Evolutionary conservation across 805 yeast genomes (phyloP).

Genomic region (Candida schatavii): DNA sequence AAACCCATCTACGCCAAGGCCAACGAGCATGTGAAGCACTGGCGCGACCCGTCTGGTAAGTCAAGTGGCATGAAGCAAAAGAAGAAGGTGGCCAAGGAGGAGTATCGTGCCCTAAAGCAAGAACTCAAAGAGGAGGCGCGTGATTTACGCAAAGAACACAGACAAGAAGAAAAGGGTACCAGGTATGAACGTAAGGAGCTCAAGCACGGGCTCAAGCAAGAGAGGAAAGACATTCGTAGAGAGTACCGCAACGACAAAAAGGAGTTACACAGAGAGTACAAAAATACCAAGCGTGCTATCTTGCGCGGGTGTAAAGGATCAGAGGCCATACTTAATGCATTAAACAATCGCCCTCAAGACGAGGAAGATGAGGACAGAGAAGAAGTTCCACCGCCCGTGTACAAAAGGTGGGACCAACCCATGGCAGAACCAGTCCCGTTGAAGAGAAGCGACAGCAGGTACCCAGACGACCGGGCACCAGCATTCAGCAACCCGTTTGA

Average conservation of each 20-base stretch:
- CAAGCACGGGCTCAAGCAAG: conserved; percentile 7
- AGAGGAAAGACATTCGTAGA: conserved; percentile 5
- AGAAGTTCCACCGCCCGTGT: background rate
- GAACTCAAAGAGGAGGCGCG: background rate
- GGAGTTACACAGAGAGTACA: conserved; percentile 6
- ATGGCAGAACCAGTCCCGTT: conserved; percentile 1
- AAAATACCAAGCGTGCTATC: conserved; percentile 6
- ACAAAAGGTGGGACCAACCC: conserved; percentile 3
- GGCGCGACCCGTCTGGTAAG: conserved; percentile 13
- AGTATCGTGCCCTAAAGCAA: background rate
- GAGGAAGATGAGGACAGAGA: background rate
- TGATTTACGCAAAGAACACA: conserved; percentile 4
- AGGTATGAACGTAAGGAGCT: conserved; percentile 5
- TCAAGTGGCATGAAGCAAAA: conserved; percentile 7
- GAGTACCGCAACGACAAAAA: conserved; percentile 10
- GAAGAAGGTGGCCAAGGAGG: background rate
- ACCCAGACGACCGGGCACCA: conserved; percentile 1
- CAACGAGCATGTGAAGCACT: conserved; percentile 25
- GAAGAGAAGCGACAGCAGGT: background rate
- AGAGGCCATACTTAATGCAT: background rate
- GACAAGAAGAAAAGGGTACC: conserved; percentile 2
- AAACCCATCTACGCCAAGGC: conserved; percentile 43
- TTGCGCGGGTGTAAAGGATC: background rate
- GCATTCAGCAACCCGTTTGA: conserved; percentile 19
- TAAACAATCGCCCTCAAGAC: too few relatives aligned